phyloP scores from a whole-genome alignment of 345 rosid genomes.

The Cardiospermum halicacabum region DNA sequence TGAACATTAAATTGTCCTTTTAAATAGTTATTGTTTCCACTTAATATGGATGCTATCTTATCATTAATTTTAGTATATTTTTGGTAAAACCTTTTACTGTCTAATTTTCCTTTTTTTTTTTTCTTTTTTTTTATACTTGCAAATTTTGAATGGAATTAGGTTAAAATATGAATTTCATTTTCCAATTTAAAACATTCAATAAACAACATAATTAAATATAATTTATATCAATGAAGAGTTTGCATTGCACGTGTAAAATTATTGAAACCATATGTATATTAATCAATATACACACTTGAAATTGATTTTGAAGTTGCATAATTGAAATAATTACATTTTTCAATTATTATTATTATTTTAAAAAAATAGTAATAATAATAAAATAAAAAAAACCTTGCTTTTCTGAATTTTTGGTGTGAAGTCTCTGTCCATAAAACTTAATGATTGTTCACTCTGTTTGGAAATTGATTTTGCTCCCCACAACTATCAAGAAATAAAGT shows the following conservation, averaged over 20 bases:
- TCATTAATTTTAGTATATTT: not conserved
- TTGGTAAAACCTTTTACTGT: constrained; percentile 7
- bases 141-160: not conserved
- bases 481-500: constrained; percentile 51
- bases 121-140: constrained; percentile 1
- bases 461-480: constrained; percentile 92
- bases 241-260: not conserved
- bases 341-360: not conserved
- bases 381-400: constrained; percentile 13
- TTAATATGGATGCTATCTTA: not conserved
- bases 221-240: not conserved
- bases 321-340: not conserved
- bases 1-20: not conserved
- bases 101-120: constrained; percentile 5
- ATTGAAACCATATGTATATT: not conserved
- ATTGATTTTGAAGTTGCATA: not conserved
- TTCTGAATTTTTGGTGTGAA: constrained; percentile 38
- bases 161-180: constrained; percentile 14
- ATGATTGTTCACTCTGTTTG: constrained; percentile 73
- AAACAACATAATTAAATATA: not conserved
- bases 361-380: too few species aligned
- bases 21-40: not conserved
- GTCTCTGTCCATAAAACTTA: constrained; percentile 47
- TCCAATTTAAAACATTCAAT: not conserved
- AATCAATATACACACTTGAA: not conserved